Base-by-base conservation (phyloP, 176 grass and related monocot genomes). In the Microstegium vimineum region DNA sequence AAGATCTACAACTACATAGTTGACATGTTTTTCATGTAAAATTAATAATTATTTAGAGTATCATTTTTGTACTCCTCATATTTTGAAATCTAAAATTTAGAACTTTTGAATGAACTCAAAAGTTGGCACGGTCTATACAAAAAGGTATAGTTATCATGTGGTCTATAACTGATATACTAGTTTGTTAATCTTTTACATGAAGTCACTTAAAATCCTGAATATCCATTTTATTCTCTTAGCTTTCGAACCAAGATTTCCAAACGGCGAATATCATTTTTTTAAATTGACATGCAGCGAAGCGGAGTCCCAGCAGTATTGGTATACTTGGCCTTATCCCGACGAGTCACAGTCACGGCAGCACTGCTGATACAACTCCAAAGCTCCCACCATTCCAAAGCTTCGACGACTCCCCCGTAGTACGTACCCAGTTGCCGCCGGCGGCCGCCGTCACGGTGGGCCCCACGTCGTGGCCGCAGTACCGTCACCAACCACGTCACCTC, bases 401-500 rank as follows among this genome's bases (percentile, higher is more conserved):
- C 46, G 9, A 22, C 45, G 64, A 5, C 76, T 22, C 30, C 20
- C 35, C 20, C 2, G 40, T 17, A 11, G 65, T n/a, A n/a, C n/a
- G n/a, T n/a, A n/a, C n/a, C 32, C 36, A 56, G 4, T 60, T 60
- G 28, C 76, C 76, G 42, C 42, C 45, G 76, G 28, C 76, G 41
- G 61, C 76, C 27, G 61, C 26, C 56, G 12, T 45, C 62, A 56
- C 43, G 31, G 18, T 4, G 30, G 30, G 71, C 45, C 71, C 59
- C 59, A 28, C 25, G 25, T 0, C 59, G 11, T 26, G 25, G 59
- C 20, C 23, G 57, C 57, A 26, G 25, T 27, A 2, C 6, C 64
- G 64, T 76, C 82, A 80, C 65, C 72, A 28, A 25, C 77, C 82
- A 85, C 63, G 87, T 85, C 71, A 70, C 63, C 82, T 2, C 62